Evolutionary conservation across 164 flowering plant genomes (phyloP), one percentile per base, ranked within the genome.

Genomic region (Magnolia officinalis): DNA sequence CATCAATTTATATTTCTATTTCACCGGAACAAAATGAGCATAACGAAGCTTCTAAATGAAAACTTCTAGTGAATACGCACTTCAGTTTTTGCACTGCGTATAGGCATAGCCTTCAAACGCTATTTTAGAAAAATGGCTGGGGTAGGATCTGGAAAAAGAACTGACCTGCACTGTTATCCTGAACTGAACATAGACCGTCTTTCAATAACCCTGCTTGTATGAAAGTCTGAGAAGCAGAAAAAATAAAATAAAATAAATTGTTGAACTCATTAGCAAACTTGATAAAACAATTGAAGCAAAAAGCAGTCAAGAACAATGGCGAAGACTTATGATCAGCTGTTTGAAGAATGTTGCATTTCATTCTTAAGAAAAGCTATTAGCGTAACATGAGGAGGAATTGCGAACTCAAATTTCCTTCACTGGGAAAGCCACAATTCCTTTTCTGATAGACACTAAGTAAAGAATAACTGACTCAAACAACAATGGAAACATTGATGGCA

Each of bases 141-240:
- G 19, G 19, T 14, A 6, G 50, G n/a, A n/a, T 24, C 20, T 29
- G 63, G 64, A 26, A 18, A n/a, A 72, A 66, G 72, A 61, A 70
- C 74, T 81, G 61, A 92, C 98, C 98, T 82, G 97, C 96, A 87
- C 96, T 95, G 83, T 95, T 97, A 83, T 95, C 98, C 83, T 95
- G 98, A 75, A 95, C 98, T 51, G 96, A 87, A 76, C 98, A 95
- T 13, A 89, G 75, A 74, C 98, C 98, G 79, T 90, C 83, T 86
- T 85, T 89, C 63, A 95, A 86, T 74, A 95, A 83, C 72, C 97
- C 94, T 78, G 89, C 91, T 87, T 87, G 95, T 67, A 95, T 87
- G 79, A 92, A 85, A 79, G 20, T 78, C 98, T 91, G 72, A 51
- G 31, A 3, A 37, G 45, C 45, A 66, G 24, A 9, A 50, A 49